These are phyloP conservation scores for Zygoascus biomembranicola DNA, from an alignment of 805 yeast species.

Conservation along the genomic window DNA sequence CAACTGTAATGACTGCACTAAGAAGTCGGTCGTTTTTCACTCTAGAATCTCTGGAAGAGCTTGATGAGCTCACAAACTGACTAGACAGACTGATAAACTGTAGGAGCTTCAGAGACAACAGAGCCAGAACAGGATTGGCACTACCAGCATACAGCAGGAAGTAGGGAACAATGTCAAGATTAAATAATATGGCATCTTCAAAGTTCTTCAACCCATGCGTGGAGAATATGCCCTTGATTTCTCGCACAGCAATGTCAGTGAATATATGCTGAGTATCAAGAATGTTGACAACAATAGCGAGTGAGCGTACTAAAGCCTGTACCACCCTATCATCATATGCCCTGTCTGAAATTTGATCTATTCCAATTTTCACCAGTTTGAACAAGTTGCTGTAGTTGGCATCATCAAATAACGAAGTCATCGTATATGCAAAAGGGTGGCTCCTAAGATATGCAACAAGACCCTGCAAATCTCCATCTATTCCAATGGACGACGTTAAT, in stretches of 20 bases:
- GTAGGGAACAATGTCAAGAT: conserved; percentile 65
- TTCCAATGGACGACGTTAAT: not conserved
- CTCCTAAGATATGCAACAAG: conserved; percentile 46
- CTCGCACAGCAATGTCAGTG: conserved; percentile 42
- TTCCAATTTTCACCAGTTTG: conserved; percentile 47
- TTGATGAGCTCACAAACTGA: conserved; percentile 33
- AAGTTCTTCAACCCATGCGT: conserved; percentile 57
- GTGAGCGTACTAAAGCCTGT: conserved; percentile 23
- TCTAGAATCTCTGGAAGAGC: conserved; percentile 26
- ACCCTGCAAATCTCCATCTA: not conserved
- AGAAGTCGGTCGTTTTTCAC: conserved; percentile 50
- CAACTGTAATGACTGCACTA: conserved; percentile 63
- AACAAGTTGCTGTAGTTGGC: conserved; percentile 50
- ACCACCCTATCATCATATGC: conserved; percentile 28
- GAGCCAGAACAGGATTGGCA: conserved; percentile 42
- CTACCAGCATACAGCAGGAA: conserved; percentile 68
- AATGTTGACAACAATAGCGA: conserved; percentile 15
- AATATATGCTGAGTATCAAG: conserved; percentile 46
- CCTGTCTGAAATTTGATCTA: conserved; percentile 44
- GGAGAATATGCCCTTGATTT: conserved; percentile 30
- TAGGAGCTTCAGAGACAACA: conserved; percentile 46
- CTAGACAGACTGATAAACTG: conserved; percentile 40
- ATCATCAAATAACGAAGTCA: conserved; percentile 56
- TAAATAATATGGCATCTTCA: conserved; percentile 62
- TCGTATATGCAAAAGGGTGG: conserved; percentile 61